A percentile compares a stretch with the other conserved stretches of the same genome.
Conservation (phyloP, 768 basidiomycete genomes). For the Agaricus sinodeliciosus region DNA sequence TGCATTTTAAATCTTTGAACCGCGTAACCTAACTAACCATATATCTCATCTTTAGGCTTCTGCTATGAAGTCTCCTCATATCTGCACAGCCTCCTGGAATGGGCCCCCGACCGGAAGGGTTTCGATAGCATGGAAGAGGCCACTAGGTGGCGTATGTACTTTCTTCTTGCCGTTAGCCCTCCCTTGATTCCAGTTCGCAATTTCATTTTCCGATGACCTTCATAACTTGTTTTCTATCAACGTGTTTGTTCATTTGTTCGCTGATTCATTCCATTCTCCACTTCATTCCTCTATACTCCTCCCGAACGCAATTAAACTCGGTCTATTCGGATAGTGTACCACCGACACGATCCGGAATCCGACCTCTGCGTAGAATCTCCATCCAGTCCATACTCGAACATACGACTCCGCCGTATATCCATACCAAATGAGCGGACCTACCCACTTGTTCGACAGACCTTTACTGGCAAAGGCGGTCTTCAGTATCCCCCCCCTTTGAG, state of each 20-base stretch:
- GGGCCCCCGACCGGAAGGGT: slow-evolving; percentile 77
- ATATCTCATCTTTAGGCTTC: slow-evolving; percentile 49
- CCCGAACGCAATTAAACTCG: not conserved
- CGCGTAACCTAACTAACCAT: not conserved
- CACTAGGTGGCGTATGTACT: slow-evolving; percentile 86
- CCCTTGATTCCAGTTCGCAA: not conserved
- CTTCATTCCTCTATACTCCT: not conserved
- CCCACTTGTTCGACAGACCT: slow-evolving; percentile 77
- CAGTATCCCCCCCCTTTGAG: not conserved
- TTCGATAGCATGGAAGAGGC: slow-evolving; percentile 82
- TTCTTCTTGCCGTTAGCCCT: not conserved
- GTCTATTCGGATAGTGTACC: slow-evolving; percentile 43
- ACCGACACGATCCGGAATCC: slow-evolving; percentile 80
- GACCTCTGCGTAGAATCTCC: slow-evolving; percentile 80
- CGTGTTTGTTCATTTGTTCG: not conserved
- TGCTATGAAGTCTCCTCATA: slow-evolving; percentile 91
- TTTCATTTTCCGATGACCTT: slow-evolving; percentile 1
- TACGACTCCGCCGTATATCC: slow-evolving; percentile 28
- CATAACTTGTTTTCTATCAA: not conserved
- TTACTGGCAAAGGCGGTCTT: slow-evolving; percentile 65
- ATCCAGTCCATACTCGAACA: slow-evolving; percentile 72
- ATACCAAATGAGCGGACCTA: slow-evolving; percentile 83
- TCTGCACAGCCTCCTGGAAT: slow-evolving; percentile 84
- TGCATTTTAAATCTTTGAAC: slow-evolving; percentile 18
- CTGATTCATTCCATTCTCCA: not conserved